These are phyloP conservation scores for Diaporthe sp. DNA, from an alignment of 2,329 filamentous ascomycete species.

Conservation along the genomic window DNA sequence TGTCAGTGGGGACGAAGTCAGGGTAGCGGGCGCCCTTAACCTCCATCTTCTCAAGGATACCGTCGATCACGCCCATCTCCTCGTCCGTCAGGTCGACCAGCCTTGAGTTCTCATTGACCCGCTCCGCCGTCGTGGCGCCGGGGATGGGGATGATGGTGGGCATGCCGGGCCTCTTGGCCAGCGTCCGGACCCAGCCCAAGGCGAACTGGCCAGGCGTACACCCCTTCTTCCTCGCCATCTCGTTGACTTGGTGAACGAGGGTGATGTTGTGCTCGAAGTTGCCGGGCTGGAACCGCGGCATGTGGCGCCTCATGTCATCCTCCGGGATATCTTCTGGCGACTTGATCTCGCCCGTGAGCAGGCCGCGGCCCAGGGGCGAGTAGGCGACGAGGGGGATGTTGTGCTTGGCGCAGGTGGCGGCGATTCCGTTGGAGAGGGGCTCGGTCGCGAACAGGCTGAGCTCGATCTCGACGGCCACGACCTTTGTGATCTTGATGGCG, in stretches of 20 bases:
- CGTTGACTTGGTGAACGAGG: constrained; percentile 67
- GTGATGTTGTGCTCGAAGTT: constrained; percentile 73
- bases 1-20: constrained; percentile 47
- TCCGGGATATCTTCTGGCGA: constrained; percentile 64
- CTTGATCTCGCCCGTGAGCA: constrained; percentile 66
- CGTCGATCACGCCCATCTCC: constrained; percentile 63
- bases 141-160: constrained; percentile 74
- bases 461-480: constrained; percentile 65
- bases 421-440: constrained; percentile 61
- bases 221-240: constrained; percentile 68
- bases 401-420: constrained; percentile 59
- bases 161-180: constrained; percentile 62
- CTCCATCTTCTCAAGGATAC: constrained; percentile 58
- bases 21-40: constrained; percentile 61
- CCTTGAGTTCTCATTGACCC: constrained; percentile 70
- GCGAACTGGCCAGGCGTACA: constrained; percentile 73
- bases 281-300: constrained; percentile 71
- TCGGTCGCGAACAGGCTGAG: constrained; percentile 61
- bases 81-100: constrained; percentile 58
- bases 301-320: constrained; percentile 54
- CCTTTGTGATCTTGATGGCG: constrained; percentile 54
- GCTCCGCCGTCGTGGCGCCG: constrained; percentile 65
- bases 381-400: constrained; percentile 67
- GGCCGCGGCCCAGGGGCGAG: constrained; percentile 64
- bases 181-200: constrained; percentile 68